Conservation (phyloP, 2,329 filamentous ascomycete species). For the Trichoderma afroharzianum region DNA sequence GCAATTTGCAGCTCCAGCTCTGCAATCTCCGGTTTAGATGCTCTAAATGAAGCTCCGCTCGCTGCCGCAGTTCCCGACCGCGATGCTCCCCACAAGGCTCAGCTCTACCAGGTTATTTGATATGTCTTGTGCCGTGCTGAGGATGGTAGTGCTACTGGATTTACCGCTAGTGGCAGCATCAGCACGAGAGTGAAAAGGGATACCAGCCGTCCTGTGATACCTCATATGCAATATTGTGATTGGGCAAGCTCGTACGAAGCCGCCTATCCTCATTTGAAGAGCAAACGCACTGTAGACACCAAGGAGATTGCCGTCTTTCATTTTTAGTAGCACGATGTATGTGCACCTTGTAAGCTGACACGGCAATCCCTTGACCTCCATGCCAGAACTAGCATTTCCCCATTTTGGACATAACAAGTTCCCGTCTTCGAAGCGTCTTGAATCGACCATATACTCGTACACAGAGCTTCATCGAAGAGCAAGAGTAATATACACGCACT, state of each 20-base stretch:
- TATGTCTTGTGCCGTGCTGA: neutral
- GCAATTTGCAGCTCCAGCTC: neutral
- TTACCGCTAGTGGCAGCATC: neutral
- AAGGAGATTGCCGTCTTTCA: neutral
- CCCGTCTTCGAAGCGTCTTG: neutral
- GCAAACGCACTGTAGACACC: neutral
- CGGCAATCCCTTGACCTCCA: neutral
- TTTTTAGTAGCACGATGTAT: neutral
- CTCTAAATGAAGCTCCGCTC: neutral
- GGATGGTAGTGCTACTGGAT: no score
- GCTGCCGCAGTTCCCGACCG: slow-evolving; percentile 4
- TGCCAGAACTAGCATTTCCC: neutral
- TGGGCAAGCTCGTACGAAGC: neutral
- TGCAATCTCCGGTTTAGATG: neutral
- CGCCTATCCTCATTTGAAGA: neutral
- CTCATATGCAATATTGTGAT: neutral
- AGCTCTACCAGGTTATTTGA: neutral
- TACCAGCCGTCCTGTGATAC: neutral
- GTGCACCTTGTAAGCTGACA: neutral
- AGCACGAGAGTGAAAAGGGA: neutral
- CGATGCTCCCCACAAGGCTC: slow-evolving; percentile 2
- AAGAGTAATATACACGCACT: neutral
- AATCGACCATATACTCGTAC: neutral
- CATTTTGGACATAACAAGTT: neutral
- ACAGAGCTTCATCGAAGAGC: neutral